Percentiles rank a stretch among this genome's conserved stretches.
Evolutionary conservation across 225 moss, liverwort and hornwort genomes (phyloP).

Genomic region (Bryum argenteum): DNA sequence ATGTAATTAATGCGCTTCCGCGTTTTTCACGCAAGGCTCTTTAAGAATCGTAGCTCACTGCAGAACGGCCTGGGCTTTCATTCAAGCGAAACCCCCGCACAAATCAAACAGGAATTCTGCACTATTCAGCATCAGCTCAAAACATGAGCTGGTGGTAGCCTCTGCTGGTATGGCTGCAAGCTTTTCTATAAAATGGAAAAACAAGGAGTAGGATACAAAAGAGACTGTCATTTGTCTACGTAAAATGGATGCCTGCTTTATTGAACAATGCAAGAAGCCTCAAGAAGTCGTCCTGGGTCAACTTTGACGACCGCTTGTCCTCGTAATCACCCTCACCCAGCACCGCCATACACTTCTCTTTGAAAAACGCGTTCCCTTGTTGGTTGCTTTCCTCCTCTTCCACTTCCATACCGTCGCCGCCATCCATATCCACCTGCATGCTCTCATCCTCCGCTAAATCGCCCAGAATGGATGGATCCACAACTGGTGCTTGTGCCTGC

Average conservation of each 20-base stretch:
- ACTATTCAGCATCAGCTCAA: too few species aligned
- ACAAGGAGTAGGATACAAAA: not conserved
- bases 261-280: conserved; percentile 70
- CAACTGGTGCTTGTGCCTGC: conserved; percentile 25
- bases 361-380: conserved; percentile 51
- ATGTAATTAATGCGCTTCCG: too few species aligned
- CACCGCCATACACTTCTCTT: conserved; percentile 67
- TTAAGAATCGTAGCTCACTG: too few species aligned
- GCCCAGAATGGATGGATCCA: conserved; percentile 62
- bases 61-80: too few species aligned
- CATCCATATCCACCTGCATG: conserved; percentile 70
- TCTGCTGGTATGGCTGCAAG: too few species aligned
- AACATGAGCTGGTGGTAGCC: too few species aligned
- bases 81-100: too few species aligned
- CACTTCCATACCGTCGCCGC: conserved; percentile 52
- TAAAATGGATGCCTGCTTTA: conserved; percentile 87
- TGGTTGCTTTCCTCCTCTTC: conserved; percentile 59
- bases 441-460: conserved; percentile 59
- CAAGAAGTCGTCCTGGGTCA: conserved; percentile 68
- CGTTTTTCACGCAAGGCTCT: too few species aligned
- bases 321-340: conserved; percentile 63
- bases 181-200: too few species aligned
- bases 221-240: conserved; percentile 23
- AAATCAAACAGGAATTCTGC: too few species aligned
- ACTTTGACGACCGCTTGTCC: conserved; percentile 87